Base-by-base conservation (phyloP, 2,329 filamentous ascomycete genomes). In the Nemania sp. region DNA sequence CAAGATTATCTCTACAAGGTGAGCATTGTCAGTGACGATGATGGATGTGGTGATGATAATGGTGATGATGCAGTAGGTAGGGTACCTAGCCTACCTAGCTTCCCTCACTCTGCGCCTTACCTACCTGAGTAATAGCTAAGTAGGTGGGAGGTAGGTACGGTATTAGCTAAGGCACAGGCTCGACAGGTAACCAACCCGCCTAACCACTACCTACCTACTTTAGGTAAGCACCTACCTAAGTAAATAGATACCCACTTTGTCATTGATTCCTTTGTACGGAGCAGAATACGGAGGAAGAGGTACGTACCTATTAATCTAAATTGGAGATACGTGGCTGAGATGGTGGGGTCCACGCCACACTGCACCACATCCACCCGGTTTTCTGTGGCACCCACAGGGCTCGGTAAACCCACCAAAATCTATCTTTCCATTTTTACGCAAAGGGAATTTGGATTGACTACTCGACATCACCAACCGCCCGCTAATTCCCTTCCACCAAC, bases 401-500 rank as follows among this genome's bases (percentile, higher is more conserved):
- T 77, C 75, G 75, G 74, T 74, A 75, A 77, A 76, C 74, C 74
- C 74, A 75, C 76, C 75, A 76, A 76, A 73, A 76, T 73, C 75
- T 63, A 77, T 74, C 75, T 70, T n/a, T 68, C 58, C 68, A 70
- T 77, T 77, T 76, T 77, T 73, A 70, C 74, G 72, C 74, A 73
- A 73, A 68, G 73, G 72, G 73, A 73, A 75, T 75, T 76, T 73
- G 70, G 62, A 68, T 66, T 64, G 68, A 70, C 60, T 63, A 66
- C 57, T 70, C 67, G 67, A 71, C 70, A 69, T 66, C 67, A 70
- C 62, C 74, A 76, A 72, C 71, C 72, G 69, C 63, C 70, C 66
- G 69, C 68, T 70, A 73, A 73, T 73, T 74, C 70, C 72, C 71
- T 69, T 72, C 66, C 67, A 71, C 73, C 70, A 73, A 73, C 69